Evolutionary conservation across 2,329 filamentous ascomycete genomes (phyloP), one percentile per base, ranked within the genome.

Genomic region (Neopestalotiopsis sp.): DNA sequence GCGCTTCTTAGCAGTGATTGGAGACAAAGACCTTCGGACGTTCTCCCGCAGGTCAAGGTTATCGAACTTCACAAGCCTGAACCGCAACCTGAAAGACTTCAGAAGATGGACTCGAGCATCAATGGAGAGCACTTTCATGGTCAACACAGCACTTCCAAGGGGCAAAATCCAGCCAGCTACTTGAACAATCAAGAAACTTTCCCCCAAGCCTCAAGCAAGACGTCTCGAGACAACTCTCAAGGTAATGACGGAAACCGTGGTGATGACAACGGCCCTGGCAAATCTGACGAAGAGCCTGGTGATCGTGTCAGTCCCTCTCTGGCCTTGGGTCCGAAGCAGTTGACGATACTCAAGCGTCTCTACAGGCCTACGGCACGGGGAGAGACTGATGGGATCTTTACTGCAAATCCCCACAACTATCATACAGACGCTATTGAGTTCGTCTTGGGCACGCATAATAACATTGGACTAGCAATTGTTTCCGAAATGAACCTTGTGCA

Each of bases 61-160:
- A 20, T 62, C 17, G 67, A 71, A 58, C 70, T 68, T 1, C 69
- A 72, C 38, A 74, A 74, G 42, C 59, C 66, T 9, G 62, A 61
- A 12, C 62, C 70, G 4, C 52, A 70, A 14, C 34, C 58, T 10
- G 69, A 70, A 6, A 63, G 63, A 12, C 38, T 61, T 2, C 70
- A 74, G 14, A 66, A 70, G 10, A 69, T 52, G 4, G 45, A 52
- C 20, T 20, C 17, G n/a, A 20, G 7, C 6, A n/a, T 52, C 1
- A 14, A 52, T n/a, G 17, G 17, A n/a, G 7, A 20, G 45, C 6
- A 20, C 20, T n/a, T 52, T 14, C 45, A 10, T 9, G 17, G 17
- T 10, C 45, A 52, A 52, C 5, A 52, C 45, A 20, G 20, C 17
- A 52, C 20, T 20, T 52, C 45, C 14, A 7, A 7, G 45, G 17